These are phyloP conservation scores for Calocybe cyanea DNA, from an alignment of 768 basidiomycete species.

Conservation along the genomic window DNA sequence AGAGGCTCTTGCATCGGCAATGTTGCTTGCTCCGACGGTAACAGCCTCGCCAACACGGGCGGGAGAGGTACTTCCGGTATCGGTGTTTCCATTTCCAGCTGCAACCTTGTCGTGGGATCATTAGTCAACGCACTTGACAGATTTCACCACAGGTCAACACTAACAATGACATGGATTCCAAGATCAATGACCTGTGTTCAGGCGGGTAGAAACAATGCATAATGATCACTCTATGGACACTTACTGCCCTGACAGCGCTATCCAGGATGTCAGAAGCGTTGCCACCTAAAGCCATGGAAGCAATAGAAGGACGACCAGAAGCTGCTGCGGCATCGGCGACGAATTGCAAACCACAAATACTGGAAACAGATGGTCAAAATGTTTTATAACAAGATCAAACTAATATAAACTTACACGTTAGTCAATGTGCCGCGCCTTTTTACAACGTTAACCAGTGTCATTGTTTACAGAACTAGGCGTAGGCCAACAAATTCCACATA, in stretches of 20 bases:
- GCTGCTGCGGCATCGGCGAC: too few species aligned
- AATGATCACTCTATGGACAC: not conserved
- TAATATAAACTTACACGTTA: too few species aligned
- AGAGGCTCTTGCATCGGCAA: not conserved
- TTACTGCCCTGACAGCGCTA: too few species aligned
- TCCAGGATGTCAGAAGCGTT: not conserved
- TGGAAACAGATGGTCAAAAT: too few species aligned
- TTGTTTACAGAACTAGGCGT: too few species aligned
- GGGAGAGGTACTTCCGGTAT: not conserved
- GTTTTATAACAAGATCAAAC: too few species aligned
- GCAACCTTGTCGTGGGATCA: not conserved
- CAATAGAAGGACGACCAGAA: too few species aligned
- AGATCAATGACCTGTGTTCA: not conserved
- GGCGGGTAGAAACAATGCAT: not conserved
- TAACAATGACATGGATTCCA: not conserved
- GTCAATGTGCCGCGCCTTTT: too few species aligned
- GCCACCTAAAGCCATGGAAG: conserved; percentile 3
- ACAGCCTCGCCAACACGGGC: not conserved
- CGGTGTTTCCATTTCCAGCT: not conserved
- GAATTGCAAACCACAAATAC: too few species aligned
- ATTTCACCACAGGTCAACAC: too few species aligned
- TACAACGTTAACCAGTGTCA: too few species aligned
- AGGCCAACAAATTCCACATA: too few species aligned
- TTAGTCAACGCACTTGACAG: not conserved
- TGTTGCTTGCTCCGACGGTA: conserved; percentile 1